These are phyloP conservation scores for Pseudozyma pruni DNA, from an alignment of 1,284 basidiomycete genomes.

Conservation along the genomic window DNA sequence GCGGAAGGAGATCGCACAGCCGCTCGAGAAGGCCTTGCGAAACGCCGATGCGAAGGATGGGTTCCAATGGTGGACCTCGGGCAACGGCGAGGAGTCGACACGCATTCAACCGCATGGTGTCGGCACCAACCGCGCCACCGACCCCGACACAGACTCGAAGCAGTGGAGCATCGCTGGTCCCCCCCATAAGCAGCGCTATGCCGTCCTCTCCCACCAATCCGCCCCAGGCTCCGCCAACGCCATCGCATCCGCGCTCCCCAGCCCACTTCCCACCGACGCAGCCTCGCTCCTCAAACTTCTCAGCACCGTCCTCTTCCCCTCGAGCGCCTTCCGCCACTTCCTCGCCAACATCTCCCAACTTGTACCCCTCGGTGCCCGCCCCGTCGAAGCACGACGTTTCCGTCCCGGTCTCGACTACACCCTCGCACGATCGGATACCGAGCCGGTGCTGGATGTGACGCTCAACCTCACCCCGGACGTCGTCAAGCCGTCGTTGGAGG, in stretches of 20 bases:
- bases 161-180: constrained; percentile 83
- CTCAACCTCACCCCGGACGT: constrained; percentile 86
- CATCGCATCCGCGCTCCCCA: constrained; percentile 32
- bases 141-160: constrained; percentile 24
- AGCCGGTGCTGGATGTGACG: constrained; percentile 80
- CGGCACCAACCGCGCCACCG: constrained; percentile 23
- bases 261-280: constrained; percentile 44
- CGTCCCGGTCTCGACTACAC: constrained; percentile 94
- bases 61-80: constrained; percentile 61
- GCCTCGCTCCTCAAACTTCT: constrained; percentile 54
- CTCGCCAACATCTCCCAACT: constrained; percentile 81
- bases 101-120: constrained; percentile 57
- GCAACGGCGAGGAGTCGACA: constrained; percentile 39
- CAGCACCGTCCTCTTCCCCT: constrained; percentile 73
- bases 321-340: constrained; percentile 88
- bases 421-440: constrained; percentile 86
- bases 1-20: constrained; percentile 55
- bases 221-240: constrained; percentile 38
- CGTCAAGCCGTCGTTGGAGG: constrained; percentile 50
- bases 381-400: constrained; percentile 81
- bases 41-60: constrained; percentile 75
- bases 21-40: constrained; percentile 56
- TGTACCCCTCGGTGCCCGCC: constrained; percentile 78
- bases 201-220: constrained; percentile 69
- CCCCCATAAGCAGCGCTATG: constrained; percentile 93